Percentiles rank a stretch among this genome's conserved stretches.
phyloP scores from a whole-genome alignment of 345 rosid genomes.

The Brassica cretica region DNA sequence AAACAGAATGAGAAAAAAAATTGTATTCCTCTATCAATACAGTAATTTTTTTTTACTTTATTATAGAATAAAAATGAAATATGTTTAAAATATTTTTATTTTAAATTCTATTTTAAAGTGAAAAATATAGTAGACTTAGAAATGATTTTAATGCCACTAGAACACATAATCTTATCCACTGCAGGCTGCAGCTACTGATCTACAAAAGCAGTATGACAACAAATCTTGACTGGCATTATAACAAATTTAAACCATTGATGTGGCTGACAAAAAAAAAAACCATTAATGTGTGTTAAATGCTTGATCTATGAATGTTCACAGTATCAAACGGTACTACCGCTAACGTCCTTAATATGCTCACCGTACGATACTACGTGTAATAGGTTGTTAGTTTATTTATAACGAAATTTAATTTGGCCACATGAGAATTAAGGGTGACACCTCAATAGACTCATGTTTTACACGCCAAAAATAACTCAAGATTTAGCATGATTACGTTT shows the following conservation, averaged over 20 bases:
- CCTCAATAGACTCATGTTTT: neutral
- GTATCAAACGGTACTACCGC: neutral
- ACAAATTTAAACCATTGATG: neutral
- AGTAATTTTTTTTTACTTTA: no score
- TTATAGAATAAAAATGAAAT: no score
- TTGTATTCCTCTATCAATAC: no score
- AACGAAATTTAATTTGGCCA: neutral
- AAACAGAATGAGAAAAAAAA: no score
- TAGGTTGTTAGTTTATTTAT: neutral
- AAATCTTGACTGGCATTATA: neutral
- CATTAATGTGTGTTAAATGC: neutral
- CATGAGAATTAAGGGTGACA: neutral
- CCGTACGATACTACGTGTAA: neutral
- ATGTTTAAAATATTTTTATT: no score
- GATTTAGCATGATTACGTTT: neutral
- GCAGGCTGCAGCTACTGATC: neutral
- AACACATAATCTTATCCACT: neutral
- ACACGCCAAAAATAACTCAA: neutral
- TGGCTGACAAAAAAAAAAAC: neutral
- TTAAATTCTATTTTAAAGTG: no score
- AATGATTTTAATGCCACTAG: neutral
- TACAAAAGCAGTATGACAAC: neutral
- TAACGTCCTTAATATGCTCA: neutral
- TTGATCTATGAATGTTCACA: neutral
- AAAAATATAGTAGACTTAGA: no score